Evolutionary conservation across 768 basidiomycete genomes (phyloP), one percentile per base, ranked within the genome.

Genomic region (Leccinum arenicola): DNA sequence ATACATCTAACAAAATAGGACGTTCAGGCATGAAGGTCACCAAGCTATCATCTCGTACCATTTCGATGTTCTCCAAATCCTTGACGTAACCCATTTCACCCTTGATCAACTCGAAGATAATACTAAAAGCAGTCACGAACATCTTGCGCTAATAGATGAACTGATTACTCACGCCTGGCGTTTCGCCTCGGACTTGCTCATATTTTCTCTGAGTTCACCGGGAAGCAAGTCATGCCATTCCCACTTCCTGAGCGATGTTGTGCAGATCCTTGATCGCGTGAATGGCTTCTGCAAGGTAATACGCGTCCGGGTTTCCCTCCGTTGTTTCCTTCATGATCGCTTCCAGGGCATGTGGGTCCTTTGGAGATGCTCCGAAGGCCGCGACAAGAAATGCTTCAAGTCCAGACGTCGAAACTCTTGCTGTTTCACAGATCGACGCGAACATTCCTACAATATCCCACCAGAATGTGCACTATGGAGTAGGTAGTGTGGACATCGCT

Each of bases 51-150:
- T 50, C 35, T 51, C 70, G 15, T 66, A 94, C 93, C 61, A 78
- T 78, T 60, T 89, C 87, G 52, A 97, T 88, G 56, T 87, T 89
- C 73, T 94, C 91, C 59, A 97, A 74, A 78, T 97, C 94, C 65
- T 87, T 91, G 27, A 96, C 94, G 68, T 95, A 97, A 29, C 86
- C 85, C 93, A 96, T 96, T 73, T 97, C 94, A 62, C 91, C 91
- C 73, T 96, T 92, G 73, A 97, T 96, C 61, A 96, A 73, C 76
- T 97, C 94, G 68, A 95, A 97, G 53, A 96, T 94, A 66, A 94
- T 86, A 48, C 93, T 94, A 63, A 36, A 48, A 59, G 19, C 0
- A 58, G 29, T 54, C 33, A 36, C 54, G 57, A 33, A 12, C 17
- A 5, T 10, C 11, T 15, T 17, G 49, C 43, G 57, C 52, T 43